A percentile compares a stretch with the other conserved stretches of the same genome.
phyloP scores from a whole-genome alignment of 2,329 filamentous ascomycete genomes.

The Aspergillus novofumigatus region DNA sequence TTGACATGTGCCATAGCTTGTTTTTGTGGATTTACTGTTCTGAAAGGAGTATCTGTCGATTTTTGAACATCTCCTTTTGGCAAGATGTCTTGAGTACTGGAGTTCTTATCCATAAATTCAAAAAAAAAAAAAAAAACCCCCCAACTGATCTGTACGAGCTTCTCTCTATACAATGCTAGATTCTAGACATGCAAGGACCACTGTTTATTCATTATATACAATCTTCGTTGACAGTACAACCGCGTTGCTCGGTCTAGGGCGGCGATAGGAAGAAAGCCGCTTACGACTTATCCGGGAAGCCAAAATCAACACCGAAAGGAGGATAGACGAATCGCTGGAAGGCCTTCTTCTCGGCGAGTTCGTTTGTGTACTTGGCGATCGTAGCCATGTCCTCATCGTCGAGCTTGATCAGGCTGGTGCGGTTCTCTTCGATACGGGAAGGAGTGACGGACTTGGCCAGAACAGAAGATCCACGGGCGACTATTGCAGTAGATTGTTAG shows the following conservation, averaged over 20 bases:
- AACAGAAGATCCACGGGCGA: constrained; percentile 38
- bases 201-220: not conserved
- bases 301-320: constrained; percentile 64
- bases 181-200: not conserved
- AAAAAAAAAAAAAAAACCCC: no score
- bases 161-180: not conserved
- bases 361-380: constrained; percentile 35
- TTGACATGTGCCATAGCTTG: not conserved
- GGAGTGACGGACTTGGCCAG: constrained; percentile 41
- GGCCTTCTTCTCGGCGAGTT: constrained; percentile 28
- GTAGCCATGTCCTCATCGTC: constrained; percentile 35
- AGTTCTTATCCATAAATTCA: no score
- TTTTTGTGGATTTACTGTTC: not conserved
- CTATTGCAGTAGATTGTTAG: constrained; percentile 14
- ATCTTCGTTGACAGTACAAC: not conserved
- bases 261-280: not conserved
- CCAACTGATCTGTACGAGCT: not conserved
- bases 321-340: constrained; percentile 59
- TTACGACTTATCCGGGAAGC: constrained; percentile 63
- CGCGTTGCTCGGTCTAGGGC: not conserved
- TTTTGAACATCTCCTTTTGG: not conserved
- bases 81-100: no score
- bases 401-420: constrained; percentile 34
- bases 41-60: not conserved
- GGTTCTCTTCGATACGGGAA: constrained; percentile 39